Conservation (phyloP, 2,329 filamentous ascomycete genomes). For the Aspergillus flavus region DNA sequence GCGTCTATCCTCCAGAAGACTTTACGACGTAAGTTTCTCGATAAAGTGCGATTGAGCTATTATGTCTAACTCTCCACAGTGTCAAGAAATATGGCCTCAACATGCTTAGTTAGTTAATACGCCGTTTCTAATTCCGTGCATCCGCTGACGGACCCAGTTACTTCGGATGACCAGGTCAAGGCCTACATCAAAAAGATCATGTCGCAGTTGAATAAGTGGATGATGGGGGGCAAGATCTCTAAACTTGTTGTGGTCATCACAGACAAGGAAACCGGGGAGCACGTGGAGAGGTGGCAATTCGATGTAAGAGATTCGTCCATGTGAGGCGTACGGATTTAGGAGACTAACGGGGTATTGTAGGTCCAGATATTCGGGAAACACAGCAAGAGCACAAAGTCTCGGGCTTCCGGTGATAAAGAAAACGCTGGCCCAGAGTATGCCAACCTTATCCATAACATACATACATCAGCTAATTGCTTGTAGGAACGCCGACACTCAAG, state of each 20-base stretch:
- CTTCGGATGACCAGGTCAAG: slow-evolving; percentile 95
- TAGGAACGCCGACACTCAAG: slow-evolving; percentile 33
- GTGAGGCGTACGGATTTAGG: neutral
- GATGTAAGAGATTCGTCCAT: slow-evolving; percentile 61
- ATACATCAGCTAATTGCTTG: slow-evolving; percentile 8
- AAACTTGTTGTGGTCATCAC: slow-evolving; percentile 97
- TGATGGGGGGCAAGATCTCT: slow-evolving; percentile 94
- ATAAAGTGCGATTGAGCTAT: too few relatives aligned
- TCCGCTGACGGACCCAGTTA: slow-evolving; percentile 59
- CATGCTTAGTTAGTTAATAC: slow-evolving; percentile 70
- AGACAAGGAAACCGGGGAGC: slow-evolving; percentile 93
- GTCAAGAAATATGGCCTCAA: slow-evolving; percentile 99
- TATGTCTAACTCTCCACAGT: slow-evolving; percentile 32
- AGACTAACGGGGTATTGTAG: slow-evolving; percentile 33
- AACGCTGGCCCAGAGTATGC: slow-evolving; percentile 63
- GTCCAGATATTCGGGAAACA: slow-evolving; percentile 60
- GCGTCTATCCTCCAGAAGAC: slow-evolving; percentile 88
- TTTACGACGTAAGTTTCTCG: slow-evolving; percentile 73
- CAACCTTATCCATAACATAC: neutral
- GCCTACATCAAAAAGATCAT: slow-evolving; percentile 99
- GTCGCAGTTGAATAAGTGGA: slow-evolving; percentile 96
- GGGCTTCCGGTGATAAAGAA: slow-evolving; percentile 65
- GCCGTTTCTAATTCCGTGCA: neutral
- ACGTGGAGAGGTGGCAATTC: slow-evolving; percentile 97
- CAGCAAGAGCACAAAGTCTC: slow-evolving; percentile 53